Percentiles rank a stretch among this genome's conserved stretches.
Evolutionary conservation across 2,329 filamentous ascomycete species (phyloP).

Genomic region (Calycina herbarum): DNA sequence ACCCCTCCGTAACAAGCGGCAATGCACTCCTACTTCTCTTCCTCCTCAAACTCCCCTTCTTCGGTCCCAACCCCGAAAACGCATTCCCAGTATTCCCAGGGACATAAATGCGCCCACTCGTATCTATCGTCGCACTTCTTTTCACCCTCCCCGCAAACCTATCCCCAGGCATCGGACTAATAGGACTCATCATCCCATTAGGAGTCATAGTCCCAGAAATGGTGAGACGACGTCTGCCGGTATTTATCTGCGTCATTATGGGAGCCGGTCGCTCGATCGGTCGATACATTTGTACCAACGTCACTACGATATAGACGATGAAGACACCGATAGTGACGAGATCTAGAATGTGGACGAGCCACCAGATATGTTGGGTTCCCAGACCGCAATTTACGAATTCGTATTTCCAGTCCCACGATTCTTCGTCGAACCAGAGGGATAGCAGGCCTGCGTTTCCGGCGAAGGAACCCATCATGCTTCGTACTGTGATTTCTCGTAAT

Average conservation of each 20-base stretch:
- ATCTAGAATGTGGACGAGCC: slow-evolving; percentile 79
- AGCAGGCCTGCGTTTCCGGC: slow-evolving; percentile 88
- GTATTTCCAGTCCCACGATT: slow-evolving; percentile 73
- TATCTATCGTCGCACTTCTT: slow-evolving; percentile 14
- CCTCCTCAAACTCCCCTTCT: slow-evolving; percentile 14
- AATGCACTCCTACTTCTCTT: slow-evolving; percentile 16
- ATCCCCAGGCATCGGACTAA: not conserved
- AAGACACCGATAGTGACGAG: slow-evolving; percentile 31
- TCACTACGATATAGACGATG: slow-evolving; percentile 23
- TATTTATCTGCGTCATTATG: slow-evolving; percentile 10
- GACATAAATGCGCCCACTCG: slow-evolving; percentile 5
- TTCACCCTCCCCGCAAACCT: not conserved
- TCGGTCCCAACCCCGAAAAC: slow-evolving; percentile 6
- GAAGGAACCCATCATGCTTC: slow-evolving; percentile 98
- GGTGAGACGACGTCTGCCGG: slow-evolving; percentile 9
- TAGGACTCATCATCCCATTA: slow-evolving; percentile 7
- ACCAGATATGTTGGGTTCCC: slow-evolving; percentile 92
- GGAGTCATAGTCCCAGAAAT: slow-evolving; percentile 5
- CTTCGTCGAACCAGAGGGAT: slow-evolving; percentile 83
- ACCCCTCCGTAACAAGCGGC: slow-evolving; percentile 3
- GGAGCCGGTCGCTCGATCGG: not conserved
- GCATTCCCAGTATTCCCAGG: not conserved
- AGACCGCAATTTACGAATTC: slow-evolving; percentile 77
- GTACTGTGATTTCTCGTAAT: slow-evolving; percentile 85
- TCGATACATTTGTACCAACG: slow-evolving; percentile 5